Conservation (phyloP, 257 asterid species). For the Petrea volubilis region DNA sequence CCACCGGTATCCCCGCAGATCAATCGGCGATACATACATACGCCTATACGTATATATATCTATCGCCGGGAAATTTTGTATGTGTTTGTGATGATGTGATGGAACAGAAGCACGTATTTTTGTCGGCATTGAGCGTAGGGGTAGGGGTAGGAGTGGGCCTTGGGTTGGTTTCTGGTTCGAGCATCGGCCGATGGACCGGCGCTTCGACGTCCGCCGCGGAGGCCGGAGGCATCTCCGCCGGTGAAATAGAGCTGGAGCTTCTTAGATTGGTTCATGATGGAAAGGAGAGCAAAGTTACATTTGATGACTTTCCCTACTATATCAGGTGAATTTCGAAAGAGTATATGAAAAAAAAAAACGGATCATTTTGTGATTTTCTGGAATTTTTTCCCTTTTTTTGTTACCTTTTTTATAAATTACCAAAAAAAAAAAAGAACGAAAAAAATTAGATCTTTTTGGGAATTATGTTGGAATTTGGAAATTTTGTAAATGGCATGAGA, state of each 20-base stretch:
- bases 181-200: constrained; percentile 60
- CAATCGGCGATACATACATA: constrained; percentile 5
- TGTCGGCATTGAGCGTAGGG: constrained; percentile 96
- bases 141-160: constrained; percentile 90
- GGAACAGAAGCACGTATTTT: constrained; percentile 84
- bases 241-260: constrained; percentile 69
- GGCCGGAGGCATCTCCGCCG: constrained; percentile 59
- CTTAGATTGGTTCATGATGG: constrained; percentile 62
- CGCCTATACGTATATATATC: constrained; percentile 20
- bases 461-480: too few species aligned
- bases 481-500: not conserved
- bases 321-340: constrained; percentile 59
- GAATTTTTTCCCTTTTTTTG: not conserved
- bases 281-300: constrained; percentile 48
- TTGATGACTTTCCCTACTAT: constrained; percentile 81
- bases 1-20: constrained; percentile 22
- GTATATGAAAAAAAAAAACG: not conserved
- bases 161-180: constrained; percentile 78
- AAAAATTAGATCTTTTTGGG: too few species aligned
- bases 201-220: constrained; percentile 31
- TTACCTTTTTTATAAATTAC: too few species aligned
- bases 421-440: too few species aligned
- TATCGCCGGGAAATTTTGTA: not conserved
- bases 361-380: not conserved
- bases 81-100: constrained; percentile 35